A percentile compares a stretch with the other conserved stretches of the same genome.
Conservation (phyloP, 805 yeast genomes). For the Candida bentonensis region DNA sequence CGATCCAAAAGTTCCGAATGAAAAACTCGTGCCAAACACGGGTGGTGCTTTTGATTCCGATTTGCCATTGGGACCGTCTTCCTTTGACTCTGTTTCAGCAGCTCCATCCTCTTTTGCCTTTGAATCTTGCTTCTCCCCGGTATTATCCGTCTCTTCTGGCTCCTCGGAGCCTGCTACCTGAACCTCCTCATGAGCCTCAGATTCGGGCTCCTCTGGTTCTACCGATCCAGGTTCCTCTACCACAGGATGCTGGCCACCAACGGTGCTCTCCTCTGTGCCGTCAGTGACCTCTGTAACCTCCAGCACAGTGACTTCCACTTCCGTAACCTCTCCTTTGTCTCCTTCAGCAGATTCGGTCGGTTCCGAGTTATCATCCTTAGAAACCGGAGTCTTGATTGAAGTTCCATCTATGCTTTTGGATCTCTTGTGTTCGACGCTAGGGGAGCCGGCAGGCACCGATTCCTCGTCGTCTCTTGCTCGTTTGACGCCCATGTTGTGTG, state of each 20-base stretch:
- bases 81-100: background rate
- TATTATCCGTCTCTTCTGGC: too few species aligned
- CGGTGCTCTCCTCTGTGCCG: conserved; percentile 3
- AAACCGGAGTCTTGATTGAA: too few species aligned
- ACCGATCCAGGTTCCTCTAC: conserved; percentile 3
- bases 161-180: too few species aligned
- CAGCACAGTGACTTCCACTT: conserved; percentile 1
- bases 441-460: too few species aligned
- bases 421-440: background rate
- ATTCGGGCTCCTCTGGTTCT: background rate
- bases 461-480: too few species aligned
- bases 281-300: conserved; percentile 3
- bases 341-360: conserved; percentile 4
- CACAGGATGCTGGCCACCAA: conserved; percentile 5
- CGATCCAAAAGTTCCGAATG: too few species aligned
- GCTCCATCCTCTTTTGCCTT: background rate
- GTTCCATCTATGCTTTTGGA: background rate
- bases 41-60: background rate
- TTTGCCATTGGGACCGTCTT: background rate
- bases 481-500: too few species aligned
- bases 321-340: conserved; percentile 10
- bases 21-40: conserved; percentile 30
- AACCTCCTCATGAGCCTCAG: too few species aligned
- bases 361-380: conserved; percentile 3
- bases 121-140: too few species aligned